Evolutionary conservation across 2,329 filamentous ascomycete species (phyloP).

Genomic region (Teratosphaeria viscida): DNA sequence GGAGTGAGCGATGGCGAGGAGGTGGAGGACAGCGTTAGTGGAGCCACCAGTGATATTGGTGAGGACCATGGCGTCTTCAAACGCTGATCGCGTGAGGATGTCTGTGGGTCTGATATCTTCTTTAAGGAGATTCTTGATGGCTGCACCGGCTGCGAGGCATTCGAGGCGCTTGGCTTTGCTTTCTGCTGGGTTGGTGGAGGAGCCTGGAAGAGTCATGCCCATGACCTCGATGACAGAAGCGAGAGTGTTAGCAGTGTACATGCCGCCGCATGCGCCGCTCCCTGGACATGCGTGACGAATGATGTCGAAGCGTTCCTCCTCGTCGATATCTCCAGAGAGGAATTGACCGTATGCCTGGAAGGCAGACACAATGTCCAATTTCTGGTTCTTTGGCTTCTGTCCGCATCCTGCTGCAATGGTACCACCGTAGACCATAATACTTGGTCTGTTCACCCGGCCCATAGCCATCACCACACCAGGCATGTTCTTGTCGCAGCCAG

Average conservation of each 20-base stretch:
- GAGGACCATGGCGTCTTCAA: conserved; percentile 43
- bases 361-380: conserved; percentile 70
- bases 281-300: conserved; percentile 86
- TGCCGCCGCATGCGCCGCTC: conserved; percentile 73
- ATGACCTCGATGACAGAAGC: conserved; percentile 42
- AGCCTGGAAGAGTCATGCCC: conserved; percentile 42
- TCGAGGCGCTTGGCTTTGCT: conserved; percentile 42
- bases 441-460: conserved; percentile 86
- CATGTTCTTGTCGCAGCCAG: conserved; percentile 99
- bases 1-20: conserved; percentile 42
- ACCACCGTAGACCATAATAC: conserved; percentile 95
- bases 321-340: conserved; percentile 79
- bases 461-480: conserved; percentile 66
- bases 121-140: conserved; percentile 41
- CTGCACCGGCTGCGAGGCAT: conserved; percentile 39
- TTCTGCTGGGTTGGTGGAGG: conserved; percentile 41
- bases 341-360: conserved; percentile 98
- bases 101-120: conserved; percentile 41
- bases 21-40: conserved; percentile 41
- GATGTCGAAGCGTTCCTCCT: conserved; percentile 87
- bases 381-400: conserved; percentile 53
- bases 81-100: conserved; percentile 38
- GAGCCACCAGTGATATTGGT: conserved; percentile 42
- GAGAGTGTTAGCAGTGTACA: conserved; percentile 50
- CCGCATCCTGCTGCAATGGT: conserved; percentile 88